Evolutionary conservation across 176 grass and related monocot species (phyloP), one percentile per base, ranked within the genome.

Genomic region (Rhynchospora tenuis): DNA sequence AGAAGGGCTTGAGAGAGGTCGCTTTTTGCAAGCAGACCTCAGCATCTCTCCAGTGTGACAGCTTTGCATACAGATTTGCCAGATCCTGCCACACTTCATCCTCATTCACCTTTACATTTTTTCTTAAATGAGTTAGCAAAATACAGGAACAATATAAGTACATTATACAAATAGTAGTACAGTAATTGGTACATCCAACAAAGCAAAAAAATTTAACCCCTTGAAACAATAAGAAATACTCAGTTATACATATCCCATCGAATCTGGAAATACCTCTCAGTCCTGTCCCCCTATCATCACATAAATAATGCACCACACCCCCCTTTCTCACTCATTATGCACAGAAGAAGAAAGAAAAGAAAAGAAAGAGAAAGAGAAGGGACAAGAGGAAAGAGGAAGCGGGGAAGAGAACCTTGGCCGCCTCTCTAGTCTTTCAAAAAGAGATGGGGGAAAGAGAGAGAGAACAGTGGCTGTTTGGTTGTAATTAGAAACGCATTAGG

Each of bases 71-170:
- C 55, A 99, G 61, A 85, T 93, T 95, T 42, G 91, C 89, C 87
- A 99, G 96, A 90, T 91, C 96, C 85, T 95, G 96, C 96, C 96
- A 99, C 62, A 99, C 93, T 90, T 99, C 96, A 86, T 95, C 88
- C 76, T 99, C 97, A 11, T 86, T 95, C 23, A 93, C 93, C 82
- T 90, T 92, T 73, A 84, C 57, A 63, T 93, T 85, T 81, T 28
- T 24, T 89, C 87, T 90, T 93, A 81, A 83, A 89, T 83, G 14
- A 83, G 79, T 65, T 82, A 79, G 56, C 65, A 23, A 62, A 66
- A 7, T 26, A 24, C 59, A 43, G 9, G 69, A 75, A 52, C 26
- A 65, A 17, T 73, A 73, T 5, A 78, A 81, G 4, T 45, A 82
- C 20, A 86, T 48, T 11, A 26, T 59, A 43, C 16, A 76, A 51